Evolutionary conservation across 257 asterid species (phyloP), one percentile per base, ranked within the genome.

Genomic region (Schizonepeta tenuifolia): DNA sequence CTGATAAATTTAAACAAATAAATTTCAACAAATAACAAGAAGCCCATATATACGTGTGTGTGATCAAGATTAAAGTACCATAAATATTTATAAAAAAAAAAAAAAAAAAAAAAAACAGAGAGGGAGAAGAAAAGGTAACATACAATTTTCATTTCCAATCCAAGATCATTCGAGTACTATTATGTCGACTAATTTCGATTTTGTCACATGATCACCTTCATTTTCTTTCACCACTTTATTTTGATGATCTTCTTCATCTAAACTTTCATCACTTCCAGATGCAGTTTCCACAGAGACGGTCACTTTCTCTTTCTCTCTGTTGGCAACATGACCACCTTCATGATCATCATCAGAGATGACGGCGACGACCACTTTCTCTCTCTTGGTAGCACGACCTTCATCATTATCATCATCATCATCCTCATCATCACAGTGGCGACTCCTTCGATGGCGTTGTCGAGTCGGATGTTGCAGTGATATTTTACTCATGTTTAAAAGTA

Each of bases 401-500:
- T n/a, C n/a, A 28, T 5, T 28, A 3, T 28, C 33, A 1, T 51
- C 66, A 33, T 43, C 61, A 35, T 44, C 59, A 50, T 35, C 8
- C 2, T 4, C 41, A 7, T 4, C 1, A 36, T 36, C 76, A n/a
- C n/a, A n/a, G n/a, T n/a, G n/a, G 13, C 17, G 35, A 73, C 61
- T 28, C 26, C 33, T 20, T 18, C 13, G 10, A 12, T 14, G 2
- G 35, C 72, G 40, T 21, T 24, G 59, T 2, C 38, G 56, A 4
- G 3, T 46, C 4, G 60, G 57, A 3, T 2, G 21, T 7, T 68
- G 73, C 11, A 40, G 78, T 13, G 69, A 64, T 38, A 89, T 36
- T 24, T 90, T 81, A 40, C 20, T 82, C 51, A 90, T 85, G 78
- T 79, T 86, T 18, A 43, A 0, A 6, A 90, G 83, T 79, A 90